phyloP scores from a whole-genome alignment of 352 stramenopile genomes.

The Phytopythium oedochilum region DNA sequence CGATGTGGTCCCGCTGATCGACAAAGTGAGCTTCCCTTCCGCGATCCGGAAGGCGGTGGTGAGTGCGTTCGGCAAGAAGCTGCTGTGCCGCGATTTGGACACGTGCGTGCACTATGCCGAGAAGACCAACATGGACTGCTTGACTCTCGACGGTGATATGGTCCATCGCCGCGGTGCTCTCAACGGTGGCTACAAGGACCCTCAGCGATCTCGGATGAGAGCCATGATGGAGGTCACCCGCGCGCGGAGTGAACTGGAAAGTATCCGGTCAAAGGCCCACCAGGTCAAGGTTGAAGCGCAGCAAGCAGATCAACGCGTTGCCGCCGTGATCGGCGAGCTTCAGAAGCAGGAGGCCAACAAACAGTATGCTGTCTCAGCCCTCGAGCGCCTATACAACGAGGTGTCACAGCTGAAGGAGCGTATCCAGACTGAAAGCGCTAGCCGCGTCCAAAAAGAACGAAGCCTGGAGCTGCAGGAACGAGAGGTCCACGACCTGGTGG shows the following conservation, averaged over 20 bases:
- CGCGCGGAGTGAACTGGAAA: slow-evolving; percentile 70
- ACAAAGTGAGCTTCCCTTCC: slow-evolving; percentile 80
- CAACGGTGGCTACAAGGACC: slow-evolving; percentile 96
- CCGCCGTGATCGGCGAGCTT: slow-evolving; percentile 75
- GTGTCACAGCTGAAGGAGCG: slow-evolving; percentile 72
- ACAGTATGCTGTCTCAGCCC: slow-evolving; percentile 59
- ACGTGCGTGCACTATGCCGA: slow-evolving; percentile 76
- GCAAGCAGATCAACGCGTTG: slow-evolving; percentile 87
- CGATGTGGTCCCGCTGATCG: slow-evolving; percentile 78
- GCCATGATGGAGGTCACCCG: slow-evolving; percentile 84
- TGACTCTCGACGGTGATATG: slow-evolving; percentile 98
- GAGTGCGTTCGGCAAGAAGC: slow-evolving; percentile 96
- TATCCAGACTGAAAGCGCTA: slow-evolving; percentile 59
- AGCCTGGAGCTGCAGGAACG: slow-evolving; percentile 52
- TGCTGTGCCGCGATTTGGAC: slow-evolving; percentile 94
- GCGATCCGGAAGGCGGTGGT: slow-evolving; percentile 92
- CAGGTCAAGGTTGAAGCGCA: slow-evolving; percentile 88
- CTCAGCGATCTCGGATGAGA: slow-evolving; percentile 60
- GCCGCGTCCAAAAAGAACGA: slow-evolving; percentile 43
- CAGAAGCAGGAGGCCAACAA: slow-evolving; percentile 82
- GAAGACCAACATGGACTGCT: slow-evolving; percentile 93
- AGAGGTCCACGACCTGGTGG: slow-evolving; percentile 58
- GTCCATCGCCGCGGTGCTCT: slow-evolving; percentile 96
- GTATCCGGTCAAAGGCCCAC: slow-evolving; percentile 64
- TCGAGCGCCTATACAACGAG: slow-evolving; percentile 80